Conservation (phyloP, 441 rosid genomes). For the Omphalea diandra region DNA sequence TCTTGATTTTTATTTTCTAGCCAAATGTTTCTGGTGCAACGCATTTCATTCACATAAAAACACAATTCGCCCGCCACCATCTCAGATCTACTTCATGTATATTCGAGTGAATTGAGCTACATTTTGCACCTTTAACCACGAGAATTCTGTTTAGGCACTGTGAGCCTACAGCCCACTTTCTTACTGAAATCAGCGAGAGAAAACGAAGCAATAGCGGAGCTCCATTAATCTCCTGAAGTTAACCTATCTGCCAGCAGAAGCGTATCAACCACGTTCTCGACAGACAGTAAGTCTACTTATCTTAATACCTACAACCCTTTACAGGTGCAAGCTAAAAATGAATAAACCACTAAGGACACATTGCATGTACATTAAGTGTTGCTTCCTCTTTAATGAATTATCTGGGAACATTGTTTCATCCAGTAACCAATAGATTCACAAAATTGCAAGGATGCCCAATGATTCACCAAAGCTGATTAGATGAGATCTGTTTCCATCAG, state of each 20-base stretch:
- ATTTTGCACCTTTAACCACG: no score
- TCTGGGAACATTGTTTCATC: background rate
- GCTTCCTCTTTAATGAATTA: background rate
- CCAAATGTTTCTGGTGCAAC: no score
- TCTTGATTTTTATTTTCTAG: no score
- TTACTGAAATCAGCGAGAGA: no score
- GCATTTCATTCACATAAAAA: no score
- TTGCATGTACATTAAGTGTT: background rate
- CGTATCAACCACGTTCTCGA: background rate
- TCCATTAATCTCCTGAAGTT: no score
- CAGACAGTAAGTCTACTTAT: background rate
- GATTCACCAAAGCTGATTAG: background rate
- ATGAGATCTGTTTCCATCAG: background rate
- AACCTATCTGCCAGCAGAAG: background rate
- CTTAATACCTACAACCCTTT: background rate
- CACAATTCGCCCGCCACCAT: no score
- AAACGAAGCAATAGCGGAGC: no score
- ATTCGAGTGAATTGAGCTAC: no score
- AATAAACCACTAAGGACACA: background rate
- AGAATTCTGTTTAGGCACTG: background rate
- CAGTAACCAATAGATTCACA: no score
- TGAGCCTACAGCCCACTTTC: no score
- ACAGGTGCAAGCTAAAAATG: constrained; percentile 6
- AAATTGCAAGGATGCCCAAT: background rate
- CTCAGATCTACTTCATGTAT: no score